Evolutionary conservation across 208 protist genomes (phyloP).

Genomic region (Porcisia hertigi): DNA sequence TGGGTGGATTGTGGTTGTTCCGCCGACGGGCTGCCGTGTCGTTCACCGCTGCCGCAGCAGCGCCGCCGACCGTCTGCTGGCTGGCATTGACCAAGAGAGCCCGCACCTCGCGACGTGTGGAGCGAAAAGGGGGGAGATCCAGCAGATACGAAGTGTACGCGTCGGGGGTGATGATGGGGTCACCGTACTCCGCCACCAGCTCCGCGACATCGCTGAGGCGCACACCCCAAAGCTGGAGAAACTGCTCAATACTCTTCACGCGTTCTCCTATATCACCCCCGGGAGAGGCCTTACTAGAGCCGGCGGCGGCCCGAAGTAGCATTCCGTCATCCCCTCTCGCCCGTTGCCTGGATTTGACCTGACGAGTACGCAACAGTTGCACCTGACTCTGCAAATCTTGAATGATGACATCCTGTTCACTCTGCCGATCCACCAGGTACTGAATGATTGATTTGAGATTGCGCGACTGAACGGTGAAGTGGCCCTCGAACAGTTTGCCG

Average conservation of each 20-base stretch:
- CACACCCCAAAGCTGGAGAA: slow-evolving; percentile 73
- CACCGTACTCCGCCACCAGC: slow-evolving; percentile 68
- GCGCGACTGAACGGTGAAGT: slow-evolving; percentile 84
- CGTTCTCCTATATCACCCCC: slow-evolving; percentile 40
- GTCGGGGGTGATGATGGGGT: slow-evolving; percentile 78
- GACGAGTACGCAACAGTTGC: slow-evolving; percentile 44
- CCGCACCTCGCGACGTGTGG: slow-evolving; percentile 58
- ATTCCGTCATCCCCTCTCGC: slow-evolving; percentile 16
- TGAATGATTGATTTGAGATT: slow-evolving; percentile 85
- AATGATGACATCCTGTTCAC: slow-evolving; percentile 77
- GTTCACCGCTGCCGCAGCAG: slow-evolving; percentile 14
- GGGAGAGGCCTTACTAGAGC: slow-evolving; percentile 11
- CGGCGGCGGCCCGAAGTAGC: slow-evolving; percentile 3
- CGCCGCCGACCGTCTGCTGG: slow-evolving; percentile 11
- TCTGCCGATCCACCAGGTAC: slow-evolving; percentile 68
- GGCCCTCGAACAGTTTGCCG: slow-evolving; percentile 89
- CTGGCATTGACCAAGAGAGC: slow-evolving; percentile 24
- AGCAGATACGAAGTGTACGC: slow-evolving; percentile 78
- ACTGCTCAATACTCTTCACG: slow-evolving; percentile 65
- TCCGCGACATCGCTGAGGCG: slow-evolving; percentile 60
- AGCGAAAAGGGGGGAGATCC: slow-evolving; percentile 69
- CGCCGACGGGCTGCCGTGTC: slow-evolving; percentile 24
- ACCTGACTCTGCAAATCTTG: slow-evolving; percentile 85
- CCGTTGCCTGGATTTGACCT: slow-evolving; percentile 27
- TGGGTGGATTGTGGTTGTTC: slow-evolving; percentile 8